Evolutionary conservation across 495 filamentous ascomycete species (phyloP), one percentile per base, ranked within the genome.

Genomic region (Talaromyces nanjingensis): DNA sequence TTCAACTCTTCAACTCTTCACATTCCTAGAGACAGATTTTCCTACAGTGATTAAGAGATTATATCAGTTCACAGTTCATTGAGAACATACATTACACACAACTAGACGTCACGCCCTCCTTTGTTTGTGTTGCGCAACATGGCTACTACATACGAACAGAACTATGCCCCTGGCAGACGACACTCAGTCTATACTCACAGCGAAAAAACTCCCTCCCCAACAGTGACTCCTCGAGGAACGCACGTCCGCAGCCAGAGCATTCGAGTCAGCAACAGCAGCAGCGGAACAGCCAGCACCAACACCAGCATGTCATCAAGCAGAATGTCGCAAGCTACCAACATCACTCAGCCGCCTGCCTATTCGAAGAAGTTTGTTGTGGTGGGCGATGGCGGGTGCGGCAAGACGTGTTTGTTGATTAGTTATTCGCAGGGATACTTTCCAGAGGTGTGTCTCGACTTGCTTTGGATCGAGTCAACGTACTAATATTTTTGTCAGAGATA

Each of bases 311-410:
- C 86, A 8, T 87, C 88, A 39, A 78, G 87, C 68, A 73, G 71
- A 59, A 85, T 90, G 72, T 93, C 91, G 6, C 84, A 89, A 59
- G 87, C 84, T 18, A 97, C 92, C 34, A 87, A 90, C 75, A 86
- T 94, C 74, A 97, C 92, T 7, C 92, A 85, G 69, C 90, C 90
- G 4, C 92, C 93, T 1, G 86, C 90, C 58, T 98, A 92, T 76
- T 97, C 92, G 64, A 98, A 98, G 81, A 98, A 98, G 81, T 92
- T 98, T 68, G 94, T 98, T 22, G 94, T 98, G 20, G 94, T 98
- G 24, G 94, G 94, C 60, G 94, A 98, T 76, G 94, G 94, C 65
- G 94, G 94, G 62, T 98, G 94, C 76, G 94, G 94, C 68, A 98
- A 98, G 88, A 98, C 94, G 6, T 98, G 96, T 81, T 77, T 98